A percentile compares a stretch with the other conserved stretches of the same genome.
These are phyloP conservation scores for Isoetes taiwanensis DNA, from an alignment of 75 land plant species.

Conservation along the genomic window DNA sequence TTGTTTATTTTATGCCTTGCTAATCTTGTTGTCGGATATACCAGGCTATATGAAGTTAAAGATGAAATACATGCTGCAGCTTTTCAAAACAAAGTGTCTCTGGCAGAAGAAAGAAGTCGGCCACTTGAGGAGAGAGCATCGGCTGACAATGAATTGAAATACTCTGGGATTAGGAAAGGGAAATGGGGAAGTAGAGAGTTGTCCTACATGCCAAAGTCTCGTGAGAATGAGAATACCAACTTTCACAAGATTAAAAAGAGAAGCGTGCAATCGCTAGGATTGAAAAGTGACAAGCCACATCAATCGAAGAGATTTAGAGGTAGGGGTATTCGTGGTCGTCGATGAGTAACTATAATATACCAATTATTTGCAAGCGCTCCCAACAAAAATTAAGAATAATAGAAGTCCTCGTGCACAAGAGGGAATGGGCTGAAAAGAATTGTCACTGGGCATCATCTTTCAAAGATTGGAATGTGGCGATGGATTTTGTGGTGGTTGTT, in stretches of 20 bases:
- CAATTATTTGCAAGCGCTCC: no score
- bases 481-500: no score
- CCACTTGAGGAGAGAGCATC: constrained; percentile 67
- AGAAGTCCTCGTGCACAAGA: no score
- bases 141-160: constrained; percentile 8
- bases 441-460: no score
- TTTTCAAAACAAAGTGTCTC: constrained; percentile 51
- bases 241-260: constrained; percentile 33
- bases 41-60: constrained; percentile 78
- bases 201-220: constrained; percentile 43
- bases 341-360: no score
- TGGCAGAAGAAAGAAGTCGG: constrained; percentile 47
- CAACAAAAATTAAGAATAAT: no score
- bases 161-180: constrained; percentile 19
- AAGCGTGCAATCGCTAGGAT: constrained; percentile 54
- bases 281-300: constrained; percentile 25
- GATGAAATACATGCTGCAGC: constrained; percentile 93
- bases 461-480: no score
- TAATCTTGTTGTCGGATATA: no score
- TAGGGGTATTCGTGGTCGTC: constrained; percentile 16
- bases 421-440: no score
- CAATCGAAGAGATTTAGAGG: constrained; percentile 21
- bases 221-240: constrained; percentile 24
- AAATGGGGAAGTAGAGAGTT: constrained; percentile 80
- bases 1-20: background rate